Conservation (phyloP, 2,329 filamentous ascomycete species). For the Epichloe sp. region DNA sequence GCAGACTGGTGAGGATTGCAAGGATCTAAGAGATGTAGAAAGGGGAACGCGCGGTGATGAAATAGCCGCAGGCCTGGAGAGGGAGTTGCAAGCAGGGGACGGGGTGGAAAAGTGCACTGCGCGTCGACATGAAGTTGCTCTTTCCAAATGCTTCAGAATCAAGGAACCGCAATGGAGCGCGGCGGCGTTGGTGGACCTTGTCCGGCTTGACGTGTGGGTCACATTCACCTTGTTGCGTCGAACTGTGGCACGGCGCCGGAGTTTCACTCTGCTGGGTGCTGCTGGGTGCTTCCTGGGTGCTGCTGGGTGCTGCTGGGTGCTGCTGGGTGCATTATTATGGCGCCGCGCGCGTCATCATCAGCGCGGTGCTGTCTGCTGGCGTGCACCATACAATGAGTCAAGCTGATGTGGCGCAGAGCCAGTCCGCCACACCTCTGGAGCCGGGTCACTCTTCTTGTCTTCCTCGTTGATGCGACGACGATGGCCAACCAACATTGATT, state of each 20-base stretch:
- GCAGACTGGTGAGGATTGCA: background rate
- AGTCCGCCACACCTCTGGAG: too few species aligned
- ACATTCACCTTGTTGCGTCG: background rate
- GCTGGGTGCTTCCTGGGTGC: too few species aligned
- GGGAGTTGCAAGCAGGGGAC: constrained; percentile 1
- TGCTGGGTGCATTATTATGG: too few species aligned
- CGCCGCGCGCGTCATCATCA: too few species aligned
- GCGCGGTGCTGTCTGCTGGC: background rate
- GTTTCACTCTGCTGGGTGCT: too few species aligned
- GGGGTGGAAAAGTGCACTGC: constrained; percentile 2
- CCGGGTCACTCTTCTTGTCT: background rate
- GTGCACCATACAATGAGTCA: too few species aligned
- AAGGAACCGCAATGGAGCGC: constrained; percentile 2
- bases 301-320: too few species aligned
- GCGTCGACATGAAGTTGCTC: constrained; percentile 6
- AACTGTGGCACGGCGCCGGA: background rate
- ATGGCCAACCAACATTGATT: background rate
- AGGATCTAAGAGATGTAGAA: background rate
- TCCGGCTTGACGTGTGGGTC: background rate
- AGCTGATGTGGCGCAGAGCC: too few species aligned
- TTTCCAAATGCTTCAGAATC: constrained; percentile 1
- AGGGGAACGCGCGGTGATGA: background rate
- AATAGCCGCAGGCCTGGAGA: constrained; percentile 1
- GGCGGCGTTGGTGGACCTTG: background rate
- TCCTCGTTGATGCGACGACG: background rate